Evolutionary conservation across 1,284 basidiomycete species (phyloP).

Genomic region (Leccinum subrobustum): DNA sequence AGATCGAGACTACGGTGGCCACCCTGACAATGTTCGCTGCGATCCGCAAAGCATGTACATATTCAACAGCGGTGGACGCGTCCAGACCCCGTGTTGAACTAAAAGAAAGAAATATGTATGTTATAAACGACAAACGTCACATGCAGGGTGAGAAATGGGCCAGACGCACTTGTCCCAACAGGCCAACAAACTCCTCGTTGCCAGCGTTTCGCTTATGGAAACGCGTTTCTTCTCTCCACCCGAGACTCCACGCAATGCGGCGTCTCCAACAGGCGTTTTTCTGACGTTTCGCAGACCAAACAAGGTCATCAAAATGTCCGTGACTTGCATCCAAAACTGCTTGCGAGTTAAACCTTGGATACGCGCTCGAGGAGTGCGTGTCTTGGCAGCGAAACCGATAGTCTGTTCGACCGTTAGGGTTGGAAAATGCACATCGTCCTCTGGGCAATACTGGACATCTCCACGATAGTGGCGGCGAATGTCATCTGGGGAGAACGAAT

Average conservation of each 20-base stretch:
- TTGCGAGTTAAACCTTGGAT: slow-evolving; percentile 43
- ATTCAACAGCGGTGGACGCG: slow-evolving; percentile 54
- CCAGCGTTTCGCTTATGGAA: slow-evolving; percentile 54
- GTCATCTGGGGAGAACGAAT: slow-evolving; percentile 56
- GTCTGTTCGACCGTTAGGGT: slow-evolving; percentile 73
- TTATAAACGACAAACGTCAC: not conserved
- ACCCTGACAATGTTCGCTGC: slow-evolving; percentile 54
- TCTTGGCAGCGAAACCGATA: slow-evolving; percentile 60
- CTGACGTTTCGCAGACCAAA: slow-evolving; percentile 70
- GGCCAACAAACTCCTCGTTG: slow-evolving; percentile 43
- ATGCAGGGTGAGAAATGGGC: not conserved
- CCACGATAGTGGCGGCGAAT: slow-evolving; percentile 59
- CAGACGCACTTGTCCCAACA: slow-evolving; percentile 49
- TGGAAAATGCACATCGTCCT: slow-evolving; percentile 76
- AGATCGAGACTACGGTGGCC: slow-evolving; percentile 65
- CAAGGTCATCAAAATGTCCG: slow-evolving; percentile 60
- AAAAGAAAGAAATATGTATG: not conserved
- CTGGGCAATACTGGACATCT: slow-evolving; percentile 67
- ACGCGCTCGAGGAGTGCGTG: slow-evolving; percentile 54
- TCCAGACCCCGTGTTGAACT: slow-evolving; percentile 74
- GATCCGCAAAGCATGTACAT: slow-evolving; percentile 58
- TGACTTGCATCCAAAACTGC: slow-evolving; percentile 44
- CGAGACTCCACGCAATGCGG: slow-evolving; percentile 71
- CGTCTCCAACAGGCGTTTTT: slow-evolving; percentile 70
- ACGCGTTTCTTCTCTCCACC: slow-evolving; percentile 81